A percentile compares a stretch with the other conserved stretches of the same genome.
Conservation (phyloP, 2,329 filamentous ascomycete genomes). For the Colletotrichum sp. region DNA sequence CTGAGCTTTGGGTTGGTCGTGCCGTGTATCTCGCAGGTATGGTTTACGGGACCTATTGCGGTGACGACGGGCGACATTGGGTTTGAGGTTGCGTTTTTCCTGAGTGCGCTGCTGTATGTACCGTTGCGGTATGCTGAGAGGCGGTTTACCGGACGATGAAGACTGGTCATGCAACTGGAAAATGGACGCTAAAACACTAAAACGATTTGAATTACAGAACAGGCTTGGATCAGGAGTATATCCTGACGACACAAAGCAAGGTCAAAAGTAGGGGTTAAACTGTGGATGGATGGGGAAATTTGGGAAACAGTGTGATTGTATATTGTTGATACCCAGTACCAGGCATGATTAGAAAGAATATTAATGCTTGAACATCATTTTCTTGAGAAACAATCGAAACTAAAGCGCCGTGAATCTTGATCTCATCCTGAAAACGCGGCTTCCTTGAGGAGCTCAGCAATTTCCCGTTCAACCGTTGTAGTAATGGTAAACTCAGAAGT, state of each 20-base stretch:
- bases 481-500: too few species aligned
- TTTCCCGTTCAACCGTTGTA: too few species aligned
- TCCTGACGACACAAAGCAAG: not conserved
- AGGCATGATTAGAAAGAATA: not conserved
- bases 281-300: not conserved
- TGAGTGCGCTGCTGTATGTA: slow-evolving; percentile 52
- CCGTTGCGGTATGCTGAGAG: slow-evolving; percentile 53
- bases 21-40: slow-evolving; percentile 65
- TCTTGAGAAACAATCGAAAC: not conserved
- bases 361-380: not conserved
- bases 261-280: accelerated
- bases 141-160: slow-evolving; percentile 23
- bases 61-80: slow-evolving; percentile 67
- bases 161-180: accelerated
- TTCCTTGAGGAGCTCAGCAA: too few species aligned
- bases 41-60: slow-evolving; percentile 67
- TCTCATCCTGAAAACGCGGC: not conserved
- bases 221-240: not conserved
- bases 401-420: not conserved
- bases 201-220: not conserved
- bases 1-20: slow-evolving; percentile 53
- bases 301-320: not conserved
- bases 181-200: not conserved
- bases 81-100: slow-evolving; percentile 66
- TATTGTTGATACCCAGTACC: not conserved